Evolutionary conservation across 306 rosid species (phyloP).

Genomic region (Inga leiocalycina): DNA sequence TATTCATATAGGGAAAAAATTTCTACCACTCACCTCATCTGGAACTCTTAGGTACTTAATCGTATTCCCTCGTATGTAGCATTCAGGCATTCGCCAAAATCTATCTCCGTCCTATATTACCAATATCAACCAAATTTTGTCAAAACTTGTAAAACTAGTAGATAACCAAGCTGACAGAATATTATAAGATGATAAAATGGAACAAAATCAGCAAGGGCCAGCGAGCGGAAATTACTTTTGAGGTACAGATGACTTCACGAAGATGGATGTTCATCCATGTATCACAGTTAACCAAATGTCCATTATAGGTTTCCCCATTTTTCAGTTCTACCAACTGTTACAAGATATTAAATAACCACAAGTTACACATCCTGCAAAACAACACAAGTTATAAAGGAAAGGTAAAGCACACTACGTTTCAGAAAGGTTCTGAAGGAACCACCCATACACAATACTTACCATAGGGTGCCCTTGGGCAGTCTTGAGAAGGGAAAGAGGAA

Average conservation of each 20-base stretch:
- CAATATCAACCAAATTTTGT: constrained; percentile 11
- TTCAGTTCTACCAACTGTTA: constrained; percentile 90
- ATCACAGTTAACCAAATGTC: constrained; percentile 97
- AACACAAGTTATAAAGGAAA: constrained; percentile 18
- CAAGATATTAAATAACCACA: constrained; percentile 22
- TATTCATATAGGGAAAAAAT: not conserved
- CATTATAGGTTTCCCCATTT: constrained; percentile 98
- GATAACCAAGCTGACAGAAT: constrained; percentile 5
- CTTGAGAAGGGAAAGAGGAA: constrained; percentile 92
- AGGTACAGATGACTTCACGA: constrained; percentile 96
- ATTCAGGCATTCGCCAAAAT: constrained; percentile 99
- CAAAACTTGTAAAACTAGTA: not conserved
- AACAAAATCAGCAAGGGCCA: not conserved
- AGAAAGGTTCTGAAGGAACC: not conserved
- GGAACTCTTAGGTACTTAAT: constrained; percentile 98
- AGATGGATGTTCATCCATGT: constrained; percentile 99
- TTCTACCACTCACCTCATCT: constrained; percentile 69
- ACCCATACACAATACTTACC: constrained; percentile 39
- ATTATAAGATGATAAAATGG: not conserved
- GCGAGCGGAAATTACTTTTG: constrained; percentile 60
- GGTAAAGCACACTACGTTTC: not conserved
- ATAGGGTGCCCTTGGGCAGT: constrained; percentile 98
- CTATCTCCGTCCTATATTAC: constrained; percentile 91
- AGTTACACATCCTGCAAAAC: constrained; percentile 33
- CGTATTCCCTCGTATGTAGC: constrained; percentile 95